Conservation (phyloP, 257 asterid genomes). For the Solanum dulcamara region DNA sequence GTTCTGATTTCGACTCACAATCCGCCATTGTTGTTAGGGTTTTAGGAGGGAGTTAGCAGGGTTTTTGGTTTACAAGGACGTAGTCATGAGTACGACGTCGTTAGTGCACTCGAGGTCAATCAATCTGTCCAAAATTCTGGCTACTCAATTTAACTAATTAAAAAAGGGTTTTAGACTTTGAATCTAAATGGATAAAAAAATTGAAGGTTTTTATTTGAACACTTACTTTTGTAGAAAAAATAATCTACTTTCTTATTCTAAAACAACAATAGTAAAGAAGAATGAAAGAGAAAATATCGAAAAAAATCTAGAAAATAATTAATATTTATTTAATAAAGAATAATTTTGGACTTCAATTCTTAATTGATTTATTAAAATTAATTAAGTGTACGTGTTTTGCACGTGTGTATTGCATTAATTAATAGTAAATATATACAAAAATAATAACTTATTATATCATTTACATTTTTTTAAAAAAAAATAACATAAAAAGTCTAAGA, state of each 20-base stretch:
- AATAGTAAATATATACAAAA: too few species aligned
- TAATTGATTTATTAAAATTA: neutral
- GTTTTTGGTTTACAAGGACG: neutral
- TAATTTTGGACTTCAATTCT: neutral
- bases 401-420: too few species aligned
- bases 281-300: neutral
- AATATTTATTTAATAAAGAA: neutral
- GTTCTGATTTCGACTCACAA: neutral
- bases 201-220: too few species aligned
- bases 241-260: neutral
- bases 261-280: neutral
- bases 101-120: neutral
- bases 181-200: neutral
- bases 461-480: too few species aligned
- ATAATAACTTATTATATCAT: too few species aligned
- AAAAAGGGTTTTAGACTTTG: neutral
- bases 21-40: conserved; percentile 25
- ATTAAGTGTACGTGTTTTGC: neutral
- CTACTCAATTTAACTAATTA: neutral
- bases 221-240: neutral
- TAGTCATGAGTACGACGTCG: neutral
- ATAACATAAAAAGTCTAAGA: too few species aligned
- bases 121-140: neutral
- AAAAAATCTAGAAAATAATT: neutral
- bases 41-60: neutral